Percentiles rank a stretch among this genome's conserved stretches.
phyloP scores from a whole-genome alignment of 805 yeast genomes.

The Ascoidea rubescens region DNA sequence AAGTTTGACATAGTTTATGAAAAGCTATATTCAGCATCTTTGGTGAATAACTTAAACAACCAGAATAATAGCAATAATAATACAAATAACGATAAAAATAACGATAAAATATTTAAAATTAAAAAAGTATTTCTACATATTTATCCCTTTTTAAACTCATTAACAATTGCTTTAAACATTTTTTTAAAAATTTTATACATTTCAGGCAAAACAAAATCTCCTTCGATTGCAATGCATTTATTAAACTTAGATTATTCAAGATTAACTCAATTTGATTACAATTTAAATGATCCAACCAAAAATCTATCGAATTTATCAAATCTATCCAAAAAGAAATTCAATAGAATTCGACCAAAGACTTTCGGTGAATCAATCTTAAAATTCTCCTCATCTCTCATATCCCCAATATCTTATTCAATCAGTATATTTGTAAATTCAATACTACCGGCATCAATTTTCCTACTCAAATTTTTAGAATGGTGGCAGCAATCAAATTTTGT shows the following conservation, averaged over 20 bases:
- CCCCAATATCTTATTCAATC: constrained; percentile 3
- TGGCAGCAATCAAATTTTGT: constrained; percentile 10
- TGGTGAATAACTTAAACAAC: constrained; percentile 22
- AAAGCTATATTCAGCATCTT: constrained; percentile 40
- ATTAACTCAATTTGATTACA: constrained; percentile 35
- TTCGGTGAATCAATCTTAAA: constrained; percentile 7
- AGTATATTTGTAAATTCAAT: constrained; percentile 3
- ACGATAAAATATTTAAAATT: constrained; percentile 15
- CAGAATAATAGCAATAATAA: background rate
- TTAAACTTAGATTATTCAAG: constrained; percentile 56
- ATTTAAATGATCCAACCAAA: constrained; percentile 19
- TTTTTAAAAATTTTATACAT: constrained; percentile 49
- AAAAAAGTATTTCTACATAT: constrained; percentile 33
- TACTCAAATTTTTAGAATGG: constrained; percentile 11
- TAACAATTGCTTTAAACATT: constrained; percentile 34
- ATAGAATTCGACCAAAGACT: constrained; percentile 7
- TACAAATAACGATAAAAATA: constrained; percentile 8
- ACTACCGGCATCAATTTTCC: constrained; percentile 9
- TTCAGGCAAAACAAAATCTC: constrained; percentile 50
- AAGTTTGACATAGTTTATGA: constrained; percentile 57
- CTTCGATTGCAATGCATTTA: constrained; percentile 45
- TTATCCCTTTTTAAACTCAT: constrained; percentile 47
- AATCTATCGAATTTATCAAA: background rate
- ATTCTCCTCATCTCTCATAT: constrained; percentile 8
- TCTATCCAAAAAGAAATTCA: constrained; percentile 4